phyloP scores from a whole-genome alignment of 2,329 filamentous ascomycete genomes.

The Colletotrichum destructivum region DNA sequence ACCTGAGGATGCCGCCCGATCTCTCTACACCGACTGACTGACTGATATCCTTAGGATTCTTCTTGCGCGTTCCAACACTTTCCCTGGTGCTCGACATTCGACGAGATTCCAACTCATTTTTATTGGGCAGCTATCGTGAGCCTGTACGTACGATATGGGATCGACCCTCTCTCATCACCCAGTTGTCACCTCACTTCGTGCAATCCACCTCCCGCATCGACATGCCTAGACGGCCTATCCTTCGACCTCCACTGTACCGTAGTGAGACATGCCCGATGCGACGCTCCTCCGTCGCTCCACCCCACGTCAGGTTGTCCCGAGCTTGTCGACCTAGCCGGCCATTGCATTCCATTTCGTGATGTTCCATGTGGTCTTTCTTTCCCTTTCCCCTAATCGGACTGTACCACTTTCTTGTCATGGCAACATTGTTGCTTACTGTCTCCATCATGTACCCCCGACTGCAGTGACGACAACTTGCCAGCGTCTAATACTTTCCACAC shows the following conservation, averaged over 20 bases:
- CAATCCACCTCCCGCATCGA: constrained; percentile 13
- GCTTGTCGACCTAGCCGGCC: constrained; percentile 11
- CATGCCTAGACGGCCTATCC: constrained; percentile 30
- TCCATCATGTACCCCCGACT: constrained; percentile 19
- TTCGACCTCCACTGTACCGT: constrained; percentile 6
- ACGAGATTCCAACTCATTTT: not conserved
- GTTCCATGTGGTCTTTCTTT: constrained; percentile 1
- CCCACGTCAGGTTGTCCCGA: not conserved
- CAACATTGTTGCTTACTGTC: constrained; percentile 33
- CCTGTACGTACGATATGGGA: not conserved
- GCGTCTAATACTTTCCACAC: not conserved
- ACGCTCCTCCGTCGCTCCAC: constrained; percentile 29
- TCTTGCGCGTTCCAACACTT: constrained; percentile 12
- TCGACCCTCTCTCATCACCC: not conserved
- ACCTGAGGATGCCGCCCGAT: too few relatives aligned
- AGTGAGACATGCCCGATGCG: constrained; percentile 38
- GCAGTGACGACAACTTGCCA: constrained; percentile 19
- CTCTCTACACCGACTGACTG: too few relatives aligned
- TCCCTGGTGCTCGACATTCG: not conserved
- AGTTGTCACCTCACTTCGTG: not conserved
- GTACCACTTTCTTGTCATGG: constrained; percentile 29
- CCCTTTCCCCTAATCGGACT: constrained; percentile 1
- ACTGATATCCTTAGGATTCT: not conserved
- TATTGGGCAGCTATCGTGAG: constrained; percentile 11
- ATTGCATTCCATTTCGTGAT: constrained; percentile 9